Percentiles rank a stretch among this genome's conserved stretches.
These are phyloP conservation scores for Aspergillus coremiiformis DNA, from an alignment of 495 filamentous ascomycete species.

Conservation along the genomic window DNA sequence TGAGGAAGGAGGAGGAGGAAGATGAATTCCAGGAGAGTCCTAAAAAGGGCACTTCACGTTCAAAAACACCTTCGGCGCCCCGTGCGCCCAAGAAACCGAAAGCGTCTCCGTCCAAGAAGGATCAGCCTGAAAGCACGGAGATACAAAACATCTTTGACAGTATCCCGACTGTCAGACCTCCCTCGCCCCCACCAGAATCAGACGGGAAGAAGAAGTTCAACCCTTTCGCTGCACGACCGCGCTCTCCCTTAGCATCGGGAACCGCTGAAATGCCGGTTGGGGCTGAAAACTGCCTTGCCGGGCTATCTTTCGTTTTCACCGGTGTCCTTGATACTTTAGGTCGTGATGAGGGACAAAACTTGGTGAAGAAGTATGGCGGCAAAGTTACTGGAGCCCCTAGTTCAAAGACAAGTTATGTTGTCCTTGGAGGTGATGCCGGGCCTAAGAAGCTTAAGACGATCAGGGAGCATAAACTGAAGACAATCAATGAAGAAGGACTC, in stretches of 20 bases:
- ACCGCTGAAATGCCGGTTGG: conserved; percentile 71
- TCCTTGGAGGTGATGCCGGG: conserved; percentile 84
- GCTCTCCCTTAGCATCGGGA: conserved; percentile 53
- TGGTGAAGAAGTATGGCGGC: conserved; percentile 90
- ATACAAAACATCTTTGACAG: conserved; percentile 81
- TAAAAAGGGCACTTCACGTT: conserved; percentile 31
- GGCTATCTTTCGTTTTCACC: conserved; percentile 96
- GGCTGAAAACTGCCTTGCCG: conserved; percentile 82
- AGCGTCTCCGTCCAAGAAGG: conserved; percentile 56
- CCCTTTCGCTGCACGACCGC: conserved; percentile 43
- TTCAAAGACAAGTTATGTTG: conserved; percentile 86
- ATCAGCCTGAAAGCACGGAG: conserved; percentile 51
- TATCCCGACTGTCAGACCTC: conserved; percentile 72
- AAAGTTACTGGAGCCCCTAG: conserved; percentile 83
- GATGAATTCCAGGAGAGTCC: conserved; percentile 18
- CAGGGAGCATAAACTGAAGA: conserved; percentile 64
- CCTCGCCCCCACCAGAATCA: conserved; percentile 65
- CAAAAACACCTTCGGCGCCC: conserved; percentile 18
- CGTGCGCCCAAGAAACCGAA: conserved; percentile 55
- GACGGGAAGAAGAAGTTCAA: conserved; percentile 64
- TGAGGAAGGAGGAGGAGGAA: conserved; percentile 39
- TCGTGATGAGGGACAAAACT: conserved; percentile 74
- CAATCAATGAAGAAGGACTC: conserved; percentile 87
- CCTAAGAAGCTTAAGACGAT: conserved; percentile 94
- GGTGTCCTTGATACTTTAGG: conserved; percentile 71